Evolutionary conservation across 345 rosid species (phyloP).

Genomic region (Moringa oleifera): DNA sequence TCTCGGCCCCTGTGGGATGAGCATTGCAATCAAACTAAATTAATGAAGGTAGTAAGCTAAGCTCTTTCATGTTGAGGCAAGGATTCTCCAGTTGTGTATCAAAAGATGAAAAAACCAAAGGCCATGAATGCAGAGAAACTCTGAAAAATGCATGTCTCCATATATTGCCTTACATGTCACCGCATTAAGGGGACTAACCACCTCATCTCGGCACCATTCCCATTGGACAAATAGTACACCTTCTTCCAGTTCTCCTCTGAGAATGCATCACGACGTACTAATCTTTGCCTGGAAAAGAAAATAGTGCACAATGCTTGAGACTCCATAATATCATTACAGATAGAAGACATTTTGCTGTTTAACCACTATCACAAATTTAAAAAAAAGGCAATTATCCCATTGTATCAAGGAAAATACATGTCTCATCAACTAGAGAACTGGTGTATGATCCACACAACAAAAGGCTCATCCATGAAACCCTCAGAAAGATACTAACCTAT

Average conservation of each 20-base stretch:
- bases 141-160: background rate
- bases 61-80: background rate
- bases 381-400: background rate
- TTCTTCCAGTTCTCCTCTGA: constrained; percentile 87
- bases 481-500: too few species aligned
- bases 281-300: constrained; percentile 67
- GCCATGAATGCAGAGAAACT: background rate
- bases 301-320: background rate
- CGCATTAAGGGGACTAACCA: constrained; percentile 64
- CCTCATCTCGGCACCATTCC: constrained; percentile 94
- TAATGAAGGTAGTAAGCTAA: background rate
- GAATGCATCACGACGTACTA: constrained; percentile 61
- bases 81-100: background rate
- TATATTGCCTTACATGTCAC: constrained; percentile 19
- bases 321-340: background rate
- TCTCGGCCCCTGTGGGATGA: background rate
- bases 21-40: background rate
- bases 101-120: background rate
- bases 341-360: background rate
- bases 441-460: background rate
- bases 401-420: background rate
- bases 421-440: background rate
- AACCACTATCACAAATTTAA: background rate
- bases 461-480: too few species aligned
- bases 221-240: constrained; percentile 67